These are phyloP conservation scores for Apiotrichum sp. DNA, from an alignment of 1,284 basidiomycete genomes.

Conservation along the genomic window DNA sequence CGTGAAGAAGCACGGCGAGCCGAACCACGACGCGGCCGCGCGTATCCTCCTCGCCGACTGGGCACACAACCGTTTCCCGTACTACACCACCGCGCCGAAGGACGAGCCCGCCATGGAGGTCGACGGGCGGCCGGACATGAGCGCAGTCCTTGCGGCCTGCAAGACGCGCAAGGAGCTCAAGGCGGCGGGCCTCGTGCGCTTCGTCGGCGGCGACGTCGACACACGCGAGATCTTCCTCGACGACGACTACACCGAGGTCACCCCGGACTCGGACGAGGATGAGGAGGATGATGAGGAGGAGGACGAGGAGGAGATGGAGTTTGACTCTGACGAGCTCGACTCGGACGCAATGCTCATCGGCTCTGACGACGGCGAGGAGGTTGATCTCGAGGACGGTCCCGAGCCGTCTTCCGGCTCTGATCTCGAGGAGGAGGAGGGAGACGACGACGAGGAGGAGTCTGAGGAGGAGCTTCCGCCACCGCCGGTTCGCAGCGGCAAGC, in stretches of 20 bases:
- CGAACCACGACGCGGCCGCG: conserved; percentile 73
- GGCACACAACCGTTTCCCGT: conserved; percentile 70
- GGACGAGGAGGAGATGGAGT: conserved; percentile 28
- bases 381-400: conserved; percentile 40
- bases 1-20: conserved; percentile 75
- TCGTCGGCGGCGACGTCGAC: conserved; percentile 55
- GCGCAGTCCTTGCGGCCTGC: conserved; percentile 53
- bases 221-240: conserved; percentile 55
- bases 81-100: conserved; percentile 63
- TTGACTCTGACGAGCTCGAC: conserved; percentile 27
- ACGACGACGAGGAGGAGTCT: conserved; percentile 22
- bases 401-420: conserved; percentile 38
- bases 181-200: conserved; percentile 55
- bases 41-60: conserved; percentile 84
- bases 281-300: conserved; percentile 44
- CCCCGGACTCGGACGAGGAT: conserved; percentile 43
- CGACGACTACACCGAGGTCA: conserved; percentile 49
- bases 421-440: conserved; percentile 31
- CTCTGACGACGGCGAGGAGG: conserved; percentile 40
- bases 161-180: conserved; percentile 57
- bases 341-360: conserved; percentile 32
- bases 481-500: conserved; percentile 11
- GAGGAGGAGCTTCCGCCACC: conserved; percentile 23
- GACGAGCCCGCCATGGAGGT: conserved; percentile 14
- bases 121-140: conserved; percentile 41